Percentiles rank a stretch among this genome's conserved stretches.
Evolutionary conservation across 2,329 filamentous ascomycete species (phyloP).

Genomic region (Cercospora berteroae): DNA sequence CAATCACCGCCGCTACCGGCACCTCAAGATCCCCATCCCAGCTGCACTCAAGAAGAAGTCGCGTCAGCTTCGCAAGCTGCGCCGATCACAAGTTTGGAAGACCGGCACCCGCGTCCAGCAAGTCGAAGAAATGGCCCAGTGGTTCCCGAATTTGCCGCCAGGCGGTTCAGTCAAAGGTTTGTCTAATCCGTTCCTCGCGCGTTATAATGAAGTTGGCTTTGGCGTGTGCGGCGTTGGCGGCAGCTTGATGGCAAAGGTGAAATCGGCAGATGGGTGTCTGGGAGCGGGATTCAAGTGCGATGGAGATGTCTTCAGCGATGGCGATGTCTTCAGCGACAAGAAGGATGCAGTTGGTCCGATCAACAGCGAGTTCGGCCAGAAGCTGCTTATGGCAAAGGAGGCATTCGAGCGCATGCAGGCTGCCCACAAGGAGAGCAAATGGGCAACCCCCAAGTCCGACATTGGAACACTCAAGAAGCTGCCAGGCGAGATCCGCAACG

Average conservation of each 20-base stretch:
- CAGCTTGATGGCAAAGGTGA: background rate
- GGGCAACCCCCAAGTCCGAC: slow-evolving; percentile 14
- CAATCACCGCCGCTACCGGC: background rate
- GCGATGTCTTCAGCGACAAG: background rate
- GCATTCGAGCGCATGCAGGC: background rate
- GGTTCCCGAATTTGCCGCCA: slow-evolving; percentile 20
- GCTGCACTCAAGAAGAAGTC: slow-evolving; percentile 14
- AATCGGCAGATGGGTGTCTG: background rate
- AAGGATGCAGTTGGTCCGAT: background rate
- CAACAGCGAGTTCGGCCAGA: background rate
- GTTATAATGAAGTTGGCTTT: background rate
- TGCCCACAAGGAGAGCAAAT: background rate
- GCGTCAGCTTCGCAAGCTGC: slow-evolving; percentile 17
- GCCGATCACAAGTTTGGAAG: slow-evolving; percentile 11
- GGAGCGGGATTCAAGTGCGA: background rate
- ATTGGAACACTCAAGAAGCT: slow-evolving; percentile 30
- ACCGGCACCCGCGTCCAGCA: slow-evolving; percentile 17
- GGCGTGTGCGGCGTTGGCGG: background rate
- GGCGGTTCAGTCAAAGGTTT: slow-evolving; percentile 12
- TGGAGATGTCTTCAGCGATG: background rate
- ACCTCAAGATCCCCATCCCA: slow-evolving; percentile 7
- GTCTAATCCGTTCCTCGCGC: background rate
- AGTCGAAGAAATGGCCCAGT: slow-evolving; percentile 18
- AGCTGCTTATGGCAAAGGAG: background rate
- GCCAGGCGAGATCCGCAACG: slow-evolving; percentile 30